Percentiles rank a stretch among this genome's conserved stretches.
Evolutionary conservation across 768 basidiomycete genomes (phyloP).

Genomic region (Auricularia sp.): DNA sequence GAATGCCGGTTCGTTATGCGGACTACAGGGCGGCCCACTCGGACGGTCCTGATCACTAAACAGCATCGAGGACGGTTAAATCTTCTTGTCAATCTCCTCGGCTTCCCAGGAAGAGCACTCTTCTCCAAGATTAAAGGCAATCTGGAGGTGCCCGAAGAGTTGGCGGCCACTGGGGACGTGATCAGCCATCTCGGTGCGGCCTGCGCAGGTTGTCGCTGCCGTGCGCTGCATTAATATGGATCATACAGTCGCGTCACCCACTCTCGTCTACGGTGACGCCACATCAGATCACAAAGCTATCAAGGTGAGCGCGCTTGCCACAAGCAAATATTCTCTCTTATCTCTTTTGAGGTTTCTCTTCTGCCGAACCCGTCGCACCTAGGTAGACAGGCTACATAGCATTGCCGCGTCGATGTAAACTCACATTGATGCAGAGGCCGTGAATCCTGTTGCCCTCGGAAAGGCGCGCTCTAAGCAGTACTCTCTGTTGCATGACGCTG

Average conservation of each 20-base stretch:
- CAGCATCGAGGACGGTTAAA: conserved; percentile 76
- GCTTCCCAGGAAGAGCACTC: conserved; percentile 53
- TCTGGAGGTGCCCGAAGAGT: conserved; percentile 53
- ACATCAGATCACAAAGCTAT: conserved; percentile 26
- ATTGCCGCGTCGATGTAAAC: neutral
- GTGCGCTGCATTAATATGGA: neutral
- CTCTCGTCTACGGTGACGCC: conserved; percentile 43
- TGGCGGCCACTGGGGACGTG: conserved; percentile 72
- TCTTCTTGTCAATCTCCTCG: conserved; percentile 66
- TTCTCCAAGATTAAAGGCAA: conserved; percentile 86
- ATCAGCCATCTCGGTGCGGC: conserved; percentile 65
- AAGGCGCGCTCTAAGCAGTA: conserved; percentile 89
- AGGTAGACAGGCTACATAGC: conserved; percentile 4
- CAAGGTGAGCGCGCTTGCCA: conserved; percentile 70
- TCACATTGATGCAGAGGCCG: conserved; percentile 47
- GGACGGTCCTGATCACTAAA: neutral
- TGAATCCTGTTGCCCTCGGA: conserved; percentile 79
- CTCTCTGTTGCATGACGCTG: conserved; percentile 57
- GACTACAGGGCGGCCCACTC: neutral
- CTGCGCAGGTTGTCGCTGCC: neutral
- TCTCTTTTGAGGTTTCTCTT: neutral
- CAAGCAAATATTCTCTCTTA: conserved; percentile 8
- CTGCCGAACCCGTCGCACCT: conserved; percentile 24
- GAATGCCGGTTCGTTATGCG: conserved; percentile 44
- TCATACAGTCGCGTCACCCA: conserved; percentile 51